Percentiles rank a stretch among this genome's conserved stretches.
Evolutionary conservation across 2,329 filamentous ascomycete genomes (phyloP).

Genomic region (Penicillium sp.): DNA sequence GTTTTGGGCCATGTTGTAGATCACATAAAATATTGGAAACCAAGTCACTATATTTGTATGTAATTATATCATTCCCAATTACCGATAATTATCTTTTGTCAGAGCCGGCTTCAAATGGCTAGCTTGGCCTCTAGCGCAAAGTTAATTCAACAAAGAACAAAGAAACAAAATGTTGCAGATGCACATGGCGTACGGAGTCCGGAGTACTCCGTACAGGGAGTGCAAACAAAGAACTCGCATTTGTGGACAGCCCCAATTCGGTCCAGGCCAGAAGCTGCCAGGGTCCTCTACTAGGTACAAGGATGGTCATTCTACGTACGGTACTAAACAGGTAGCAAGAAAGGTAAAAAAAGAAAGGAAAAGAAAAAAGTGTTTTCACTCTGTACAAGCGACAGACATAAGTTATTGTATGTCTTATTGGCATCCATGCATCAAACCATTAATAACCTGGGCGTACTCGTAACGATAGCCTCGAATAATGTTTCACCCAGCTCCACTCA

Average conservation of each 20-base stretch:
- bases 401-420: not conserved
- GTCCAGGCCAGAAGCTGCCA: not conserved
- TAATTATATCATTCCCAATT: not conserved
- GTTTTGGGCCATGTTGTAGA: not conserved
- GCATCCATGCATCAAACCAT: conserved; percentile 4
- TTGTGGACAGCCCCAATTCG: not conserved
- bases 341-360: too few relatives aligned
- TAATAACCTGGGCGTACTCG: not conserved
- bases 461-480: not conserved
- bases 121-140: not conserved
- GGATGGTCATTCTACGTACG: too few relatives aligned
- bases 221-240: not conserved
- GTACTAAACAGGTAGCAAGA: not conserved
- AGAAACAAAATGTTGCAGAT: not conserved
- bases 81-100: not conserved
- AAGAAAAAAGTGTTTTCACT: not conserved
- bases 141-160: not conserved
- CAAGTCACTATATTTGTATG: too few relatives aligned
- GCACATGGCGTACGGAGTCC: not conserved
- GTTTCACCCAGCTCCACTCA: conserved; percentile 7
- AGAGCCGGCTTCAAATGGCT: not conserved
- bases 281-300: not conserved
- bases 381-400: not conserved
- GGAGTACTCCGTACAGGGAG: not conserved
- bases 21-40: not conserved